Conservation (phyloP, 192 early-diverging fungal species). For the Bifiguratus adelaidae region DNA sequence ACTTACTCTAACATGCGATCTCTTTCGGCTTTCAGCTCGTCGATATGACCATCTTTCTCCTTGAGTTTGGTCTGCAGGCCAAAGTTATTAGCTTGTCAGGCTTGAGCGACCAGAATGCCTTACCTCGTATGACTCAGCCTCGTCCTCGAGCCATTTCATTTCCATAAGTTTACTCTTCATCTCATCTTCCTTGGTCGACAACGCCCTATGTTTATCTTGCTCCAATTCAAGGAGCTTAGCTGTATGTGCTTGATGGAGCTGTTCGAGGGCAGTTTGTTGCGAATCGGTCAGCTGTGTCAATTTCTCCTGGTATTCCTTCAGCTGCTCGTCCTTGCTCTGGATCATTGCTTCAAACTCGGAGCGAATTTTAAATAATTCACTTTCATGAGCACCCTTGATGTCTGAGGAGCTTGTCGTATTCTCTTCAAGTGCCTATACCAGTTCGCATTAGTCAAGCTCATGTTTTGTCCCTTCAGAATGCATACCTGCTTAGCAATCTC, state of each 20-base stretch:
- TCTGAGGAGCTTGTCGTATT: not conserved
- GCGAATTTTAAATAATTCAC: not conserved
- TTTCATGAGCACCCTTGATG: not conserved
- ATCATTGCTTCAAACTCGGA: constrained; percentile 7
- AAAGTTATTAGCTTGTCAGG: no score
- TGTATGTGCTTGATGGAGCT: constrained; percentile 7
- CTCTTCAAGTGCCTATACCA: not conserved
- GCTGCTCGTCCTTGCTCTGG: constrained; percentile 11
- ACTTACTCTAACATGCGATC: no score
- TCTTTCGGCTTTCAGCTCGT: no score
- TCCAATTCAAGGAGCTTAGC: constrained; percentile 14
- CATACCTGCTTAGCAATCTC: constrained; percentile 1
- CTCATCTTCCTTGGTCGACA: constrained; percentile 10
- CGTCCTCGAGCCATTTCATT: constrained; percentile 23
- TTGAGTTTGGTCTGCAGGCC: no score
- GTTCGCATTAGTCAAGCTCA: not conserved
- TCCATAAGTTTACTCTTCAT: constrained; percentile 20
- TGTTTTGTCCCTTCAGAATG: no score
- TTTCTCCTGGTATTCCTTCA: constrained; percentile 11
- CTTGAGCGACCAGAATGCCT: no score
- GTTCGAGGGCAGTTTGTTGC: not conserved
- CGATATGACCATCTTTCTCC: no score
- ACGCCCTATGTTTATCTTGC: not conserved
- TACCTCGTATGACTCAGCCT: constrained; percentile 21
- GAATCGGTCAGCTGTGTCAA: constrained; percentile 3